A percentile compares a stretch with the other conserved stretches of the same genome.
These are phyloP conservation scores for Ilex paraguariensis DNA, from an alignment of 305 asterid genomes.

Conservation along the genomic window DNA sequence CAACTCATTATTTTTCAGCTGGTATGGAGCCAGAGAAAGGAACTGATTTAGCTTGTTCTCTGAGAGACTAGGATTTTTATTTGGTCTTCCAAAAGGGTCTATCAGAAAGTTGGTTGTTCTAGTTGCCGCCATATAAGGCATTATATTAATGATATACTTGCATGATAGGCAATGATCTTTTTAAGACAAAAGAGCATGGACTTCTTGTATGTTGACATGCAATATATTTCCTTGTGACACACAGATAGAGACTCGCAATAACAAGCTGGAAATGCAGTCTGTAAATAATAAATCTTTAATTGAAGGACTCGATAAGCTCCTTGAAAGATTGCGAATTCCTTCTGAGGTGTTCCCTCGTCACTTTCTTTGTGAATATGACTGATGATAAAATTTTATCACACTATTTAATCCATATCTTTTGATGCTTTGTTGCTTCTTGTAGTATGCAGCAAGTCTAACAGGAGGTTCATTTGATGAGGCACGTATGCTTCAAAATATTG, in stretches of 20 bases:
- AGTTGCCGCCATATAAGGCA: too few species aligned
- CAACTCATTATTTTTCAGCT: too few species aligned
- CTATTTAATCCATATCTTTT: constrained; percentile 4
- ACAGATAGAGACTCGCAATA: constrained; percentile 96
- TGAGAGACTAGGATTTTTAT: too few species aligned
- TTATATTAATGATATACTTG: too few species aligned
- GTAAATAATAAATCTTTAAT: constrained; percentile 78
- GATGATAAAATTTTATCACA: constrained; percentile 7
- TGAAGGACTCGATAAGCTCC: constrained; percentile 95
- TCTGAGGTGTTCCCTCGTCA: constrained; percentile 54
- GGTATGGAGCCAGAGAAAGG: too few species aligned
- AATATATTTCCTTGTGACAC: constrained; percentile 12
- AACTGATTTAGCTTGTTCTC: too few species aligned
- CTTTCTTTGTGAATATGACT: not conserved
- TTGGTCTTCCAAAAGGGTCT: too few species aligned
- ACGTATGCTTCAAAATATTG: constrained; percentile 89
- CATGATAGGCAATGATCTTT: too few species aligned
- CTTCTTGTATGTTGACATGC: constrained; percentile 1
- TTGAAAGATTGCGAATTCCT: constrained; percentile 81
- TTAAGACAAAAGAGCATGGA: not conserved
- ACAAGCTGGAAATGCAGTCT: constrained; percentile 97
- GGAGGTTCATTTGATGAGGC: constrained; percentile 96
- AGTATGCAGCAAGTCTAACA: constrained; percentile 76
- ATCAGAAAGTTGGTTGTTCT: too few species aligned
- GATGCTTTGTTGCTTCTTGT: constrained; percentile 20